These are phyloP conservation scores for Mycena polygramma DNA, from an alignment of 768 basidiomycete species.

Conservation along the genomic window DNA sequence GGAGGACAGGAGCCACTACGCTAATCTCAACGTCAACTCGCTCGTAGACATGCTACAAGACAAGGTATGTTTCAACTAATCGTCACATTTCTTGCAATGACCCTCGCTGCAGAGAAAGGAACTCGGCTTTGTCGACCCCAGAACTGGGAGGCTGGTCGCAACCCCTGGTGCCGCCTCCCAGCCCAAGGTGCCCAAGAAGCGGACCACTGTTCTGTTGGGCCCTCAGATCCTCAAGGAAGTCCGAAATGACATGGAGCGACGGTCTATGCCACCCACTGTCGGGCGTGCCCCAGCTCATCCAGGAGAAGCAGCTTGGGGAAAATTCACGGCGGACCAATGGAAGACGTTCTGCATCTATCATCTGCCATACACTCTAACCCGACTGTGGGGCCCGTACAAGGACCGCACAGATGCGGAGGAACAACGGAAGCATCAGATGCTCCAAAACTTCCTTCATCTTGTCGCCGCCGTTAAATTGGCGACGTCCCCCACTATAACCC, in stretches of 20 bases:
- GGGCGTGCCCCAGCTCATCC: conserved; percentile 40
- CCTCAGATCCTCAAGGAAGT: conserved; percentile 37
- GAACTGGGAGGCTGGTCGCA: background rate
- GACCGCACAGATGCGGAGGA: background rate
- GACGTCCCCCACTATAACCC: conserved; percentile 40
- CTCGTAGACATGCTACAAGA: background rate
- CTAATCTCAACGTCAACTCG: background rate
- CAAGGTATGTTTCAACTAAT: background rate
- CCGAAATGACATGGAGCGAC: conserved; percentile 39
- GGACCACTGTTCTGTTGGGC: conserved; percentile 20
- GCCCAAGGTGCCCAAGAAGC: background rate
- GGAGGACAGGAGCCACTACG: background rate
- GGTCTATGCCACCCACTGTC: conserved; percentile 45
- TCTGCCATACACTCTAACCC: conserved; percentile 51
- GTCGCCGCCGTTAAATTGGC: conserved; percentile 50
- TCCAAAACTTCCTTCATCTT: conserved; percentile 52
- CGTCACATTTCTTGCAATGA: background rate
- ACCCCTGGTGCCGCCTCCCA: background rate
- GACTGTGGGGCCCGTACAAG: conserved; percentile 48
- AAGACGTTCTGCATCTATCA: conserved; percentile 47
- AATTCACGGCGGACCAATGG: conserved; percentile 54
- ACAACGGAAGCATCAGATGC: conserved; percentile 36
- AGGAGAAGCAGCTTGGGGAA: conserved; percentile 42
- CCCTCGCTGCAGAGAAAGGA: background rate
- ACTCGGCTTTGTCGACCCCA: background rate